Evolutionary conservation across 495 filamentous ascomycete species (phyloP).

Genomic region (Hyaloscypha bicolor): DNA sequence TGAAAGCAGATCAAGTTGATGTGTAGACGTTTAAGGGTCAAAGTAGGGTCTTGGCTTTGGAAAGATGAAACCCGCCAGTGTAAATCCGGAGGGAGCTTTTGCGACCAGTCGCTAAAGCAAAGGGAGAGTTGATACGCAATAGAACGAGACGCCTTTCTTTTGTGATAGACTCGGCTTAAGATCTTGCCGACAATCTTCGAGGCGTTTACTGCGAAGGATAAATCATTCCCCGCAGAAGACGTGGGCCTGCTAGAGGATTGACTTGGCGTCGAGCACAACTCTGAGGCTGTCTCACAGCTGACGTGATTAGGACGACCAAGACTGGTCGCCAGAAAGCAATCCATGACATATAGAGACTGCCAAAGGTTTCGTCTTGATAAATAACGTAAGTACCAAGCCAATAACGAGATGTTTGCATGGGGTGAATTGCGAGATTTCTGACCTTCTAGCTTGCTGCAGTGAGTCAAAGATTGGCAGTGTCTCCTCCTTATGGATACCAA

Average conservation of each 20-base stretch:
- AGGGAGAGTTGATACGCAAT: conserved; percentile 12
- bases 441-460: conserved; percentile 6
- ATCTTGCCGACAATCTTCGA: conserved; percentile 16
- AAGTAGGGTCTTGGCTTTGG: neutral
- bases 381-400: neutral
- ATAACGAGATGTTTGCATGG: neutral
- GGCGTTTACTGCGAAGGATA: conserved; percentile 7
- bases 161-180: conserved; percentile 14
- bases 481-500: conserved; percentile 18
- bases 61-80: conserved; percentile 5
- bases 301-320: conserved; percentile 8
- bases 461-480: conserved; percentile 14
- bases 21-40: conserved; percentile 10
- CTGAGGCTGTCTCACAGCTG: conserved; percentile 7
- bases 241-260: neutral
- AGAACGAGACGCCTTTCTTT: conserved; percentile 14
- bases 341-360: conserved; percentile 18
- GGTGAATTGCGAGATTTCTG: neutral
- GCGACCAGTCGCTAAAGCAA: conserved; percentile 9
- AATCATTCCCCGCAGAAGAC: neutral
- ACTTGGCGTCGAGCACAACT: neutral
- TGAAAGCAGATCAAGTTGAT: conserved; percentile 18
- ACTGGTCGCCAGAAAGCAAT: conserved; percentile 12
- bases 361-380: conserved; percentile 5
- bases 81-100: conserved; percentile 7